A percentile compares a stretch with the other conserved stretches of the same genome.
Evolutionary conservation across 495 filamentous ascomycete genomes (phyloP).

Genomic region (Peziza echinospora): DNA sequence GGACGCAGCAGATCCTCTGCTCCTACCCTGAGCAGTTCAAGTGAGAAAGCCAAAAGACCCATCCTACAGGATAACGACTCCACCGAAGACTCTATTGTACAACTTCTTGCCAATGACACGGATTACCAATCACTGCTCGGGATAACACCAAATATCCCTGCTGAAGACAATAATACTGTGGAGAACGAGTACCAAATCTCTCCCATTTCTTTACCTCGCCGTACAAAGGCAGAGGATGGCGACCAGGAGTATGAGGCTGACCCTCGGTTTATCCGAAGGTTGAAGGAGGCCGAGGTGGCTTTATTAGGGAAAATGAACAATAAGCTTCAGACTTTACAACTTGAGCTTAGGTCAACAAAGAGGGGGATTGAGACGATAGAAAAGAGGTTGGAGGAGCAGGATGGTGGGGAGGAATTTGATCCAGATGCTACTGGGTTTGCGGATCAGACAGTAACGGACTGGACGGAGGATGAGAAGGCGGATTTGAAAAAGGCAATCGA

Average conservation of each 20-base stretch:
- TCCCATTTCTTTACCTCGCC: too few relatives aligned
- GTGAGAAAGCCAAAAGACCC: too few relatives aligned
- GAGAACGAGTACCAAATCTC: too few relatives aligned
- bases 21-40: too few relatives aligned
- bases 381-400: conserved; percentile 8
- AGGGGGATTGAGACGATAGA: conserved; percentile 16
- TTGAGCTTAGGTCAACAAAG: conserved; percentile 13
- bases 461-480: conserved; percentile 8
- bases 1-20: too few relatives aligned
- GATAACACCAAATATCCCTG: too few relatives aligned
- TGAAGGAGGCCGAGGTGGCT: conserved; percentile 8
- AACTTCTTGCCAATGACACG: conserved; percentile 12
- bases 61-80: too few relatives aligned
- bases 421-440: conserved; percentile 1
- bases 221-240: too few relatives aligned
- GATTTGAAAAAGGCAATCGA: conserved; percentile 2
- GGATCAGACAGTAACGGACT: conserved; percentile 10
- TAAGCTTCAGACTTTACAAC: conserved; percentile 13
- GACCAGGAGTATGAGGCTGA: conserved; percentile 6
- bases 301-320: conserved; percentile 17
- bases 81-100: conserved; percentile 9
- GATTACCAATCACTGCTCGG: conserved; percentile 14
- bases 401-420: conserved; percentile 8
- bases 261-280: conserved; percentile 8
- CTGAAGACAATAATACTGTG: too few relatives aligned